Conservation (phyloP, 129 eudicot genomes). For the Chrysanthemum lavandulifolium region DNA sequence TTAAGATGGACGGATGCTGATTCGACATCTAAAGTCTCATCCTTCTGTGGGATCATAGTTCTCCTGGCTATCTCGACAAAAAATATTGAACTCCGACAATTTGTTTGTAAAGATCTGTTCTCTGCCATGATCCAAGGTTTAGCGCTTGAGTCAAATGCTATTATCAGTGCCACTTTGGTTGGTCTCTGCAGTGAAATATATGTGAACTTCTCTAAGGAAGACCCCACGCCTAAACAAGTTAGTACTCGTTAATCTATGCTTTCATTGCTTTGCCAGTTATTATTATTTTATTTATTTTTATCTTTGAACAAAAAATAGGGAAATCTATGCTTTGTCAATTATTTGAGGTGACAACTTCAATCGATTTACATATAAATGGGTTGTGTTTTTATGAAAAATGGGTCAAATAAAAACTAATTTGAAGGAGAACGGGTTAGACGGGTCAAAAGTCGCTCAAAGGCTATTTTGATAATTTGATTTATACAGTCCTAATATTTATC, state of each 20-base stretch:
- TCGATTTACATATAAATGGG: no score
- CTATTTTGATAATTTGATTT: no score
- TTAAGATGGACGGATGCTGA: conserved; percentile 89
- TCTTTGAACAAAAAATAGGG: no score
- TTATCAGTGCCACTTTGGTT: conserved; percentile 62
- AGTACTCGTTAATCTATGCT: conserved; percentile 17
- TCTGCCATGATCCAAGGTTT: conserved; percentile 71
- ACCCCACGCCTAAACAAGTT: conserved; percentile 89
- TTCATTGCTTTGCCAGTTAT: not conserved
- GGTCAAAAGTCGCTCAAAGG: no score
- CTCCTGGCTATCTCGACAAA: conserved; percentile 59
- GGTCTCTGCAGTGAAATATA: conserved; percentile 83
- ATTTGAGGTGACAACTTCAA: no score
- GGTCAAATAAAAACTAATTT: no score
- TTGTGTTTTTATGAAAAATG: no score
- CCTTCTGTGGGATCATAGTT: conserved; percentile 70
- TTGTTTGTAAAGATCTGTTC: conserved; percentile 82
- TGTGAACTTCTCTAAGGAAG: conserved; percentile 59
- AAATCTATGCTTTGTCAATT: no score
- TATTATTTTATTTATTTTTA: no score
- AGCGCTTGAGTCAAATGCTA: conserved; percentile 80
- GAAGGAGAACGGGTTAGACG: no score
- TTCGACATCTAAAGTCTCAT: conserved; percentile 57
- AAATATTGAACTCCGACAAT: conserved; percentile 65
- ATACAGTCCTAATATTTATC: no score